Evolutionary conservation across 441 rosid species (phyloP).

Genomic region (Bruguiera hainesii): DNA sequence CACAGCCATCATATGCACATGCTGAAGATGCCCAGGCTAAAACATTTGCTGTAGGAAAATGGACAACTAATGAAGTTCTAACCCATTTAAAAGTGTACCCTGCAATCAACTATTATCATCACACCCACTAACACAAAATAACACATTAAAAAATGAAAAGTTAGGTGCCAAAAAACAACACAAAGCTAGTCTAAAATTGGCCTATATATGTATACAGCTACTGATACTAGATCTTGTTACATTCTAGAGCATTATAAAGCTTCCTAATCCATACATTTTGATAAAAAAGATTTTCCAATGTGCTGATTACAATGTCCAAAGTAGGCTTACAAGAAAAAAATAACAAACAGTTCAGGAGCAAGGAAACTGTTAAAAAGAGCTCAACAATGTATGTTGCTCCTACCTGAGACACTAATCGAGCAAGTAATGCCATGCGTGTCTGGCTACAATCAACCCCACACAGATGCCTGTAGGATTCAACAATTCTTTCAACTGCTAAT

Average conservation of each 20-base stretch:
- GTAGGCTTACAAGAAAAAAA: slow-evolving; percentile 4
- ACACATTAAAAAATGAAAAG: too few relatives aligned
- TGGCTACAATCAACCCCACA: slow-evolving; percentile 49
- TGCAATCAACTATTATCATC: not conserved
- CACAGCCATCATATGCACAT: not conserved
- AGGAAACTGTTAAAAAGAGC: slow-evolving; percentile 3
- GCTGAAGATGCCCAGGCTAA: not conserved
- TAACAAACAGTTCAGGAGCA: not conserved
- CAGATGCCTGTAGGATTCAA: slow-evolving; percentile 65
- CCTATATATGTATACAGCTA: too few relatives aligned
- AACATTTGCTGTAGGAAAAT: not conserved
- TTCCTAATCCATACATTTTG: not conserved
- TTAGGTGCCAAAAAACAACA: too few relatives aligned
- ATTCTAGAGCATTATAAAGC: not conserved
- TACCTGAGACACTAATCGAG: slow-evolving; percentile 93
- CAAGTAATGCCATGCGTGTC: slow-evolving; percentile 70
- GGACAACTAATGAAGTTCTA: not conserved
- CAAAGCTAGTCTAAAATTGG: too few relatives aligned
- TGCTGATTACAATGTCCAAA: not conserved
- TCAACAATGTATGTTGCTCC: slow-evolving; percentile 17
- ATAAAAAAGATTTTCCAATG: not conserved
- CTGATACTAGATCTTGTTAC: not conserved
- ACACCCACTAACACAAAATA: too few relatives aligned
- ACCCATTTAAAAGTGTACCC: not conserved
- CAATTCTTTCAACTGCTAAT: slow-evolving; percentile 69